Evolutionary conservation across 495 filamentous ascomycete species (phyloP), one percentile per base, ranked within the genome.

Genomic region (Mycothermus thermophilus): DNA sequence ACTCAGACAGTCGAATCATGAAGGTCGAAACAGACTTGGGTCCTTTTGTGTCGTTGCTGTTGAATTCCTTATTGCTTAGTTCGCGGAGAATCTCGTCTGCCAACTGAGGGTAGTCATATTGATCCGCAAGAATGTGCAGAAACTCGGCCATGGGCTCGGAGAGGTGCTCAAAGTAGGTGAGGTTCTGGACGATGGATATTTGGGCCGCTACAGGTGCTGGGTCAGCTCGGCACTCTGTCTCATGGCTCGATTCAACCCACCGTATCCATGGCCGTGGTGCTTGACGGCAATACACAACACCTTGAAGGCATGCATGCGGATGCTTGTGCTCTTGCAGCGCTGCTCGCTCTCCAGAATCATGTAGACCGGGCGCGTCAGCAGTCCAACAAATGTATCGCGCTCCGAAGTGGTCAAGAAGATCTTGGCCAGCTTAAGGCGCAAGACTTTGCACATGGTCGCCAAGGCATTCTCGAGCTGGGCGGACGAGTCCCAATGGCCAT

Each of bases 131-230:
- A 46, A 99, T 99, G 43, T 96, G 87, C 0, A 96, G 63, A 47
- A 96, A 93, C 56, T 99, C 90, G 14, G 90, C 92, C 90, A 99
- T 99, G 0, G 92, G 92, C 52, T 99, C 90, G 0, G 90, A 85
- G 11, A 99, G 60, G 55, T 99, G 90, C 56, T 99, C 90, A 39
- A 95, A 99, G 57, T 99, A 99, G 0, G 92, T 90, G 37, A 99
- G 61, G 47, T 86, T 96, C 51, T 96, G 90, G 30, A 95, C 82
- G 52, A 96, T 93, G 7, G 86, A 92, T 5, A 92, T 96, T 72
- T 96, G 90, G 14, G 90, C 92, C 30, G 83, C 88, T 94, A 40
- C 13, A n/a, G 20, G 3, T 6, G 6, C 6, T 25, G 22, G 10
- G 51, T 65, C 34, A 60, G 58, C 21, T 5, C 33, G 20, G 26